Percentiles rank a stretch among this genome's conserved stretches.
Evolutionary conservation across 177 flowering plant species (phyloP).

Genomic region (Vitis hybrid): DNA sequence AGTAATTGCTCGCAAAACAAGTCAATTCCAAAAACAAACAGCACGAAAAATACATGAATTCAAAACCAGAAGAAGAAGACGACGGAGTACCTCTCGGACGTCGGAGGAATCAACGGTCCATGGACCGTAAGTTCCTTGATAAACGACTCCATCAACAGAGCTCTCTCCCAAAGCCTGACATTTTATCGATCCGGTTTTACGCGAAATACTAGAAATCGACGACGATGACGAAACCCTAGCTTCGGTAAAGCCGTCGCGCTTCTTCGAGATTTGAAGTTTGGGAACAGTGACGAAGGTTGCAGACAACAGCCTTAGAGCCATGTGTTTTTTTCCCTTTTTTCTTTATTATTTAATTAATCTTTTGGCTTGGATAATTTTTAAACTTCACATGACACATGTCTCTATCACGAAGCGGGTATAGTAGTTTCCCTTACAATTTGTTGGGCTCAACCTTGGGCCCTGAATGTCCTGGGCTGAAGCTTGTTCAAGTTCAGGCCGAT

Average conservation of each 20-base stretch:
- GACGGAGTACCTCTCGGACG: constrained; percentile 64
- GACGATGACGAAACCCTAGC: neutral
- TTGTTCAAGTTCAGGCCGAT: too few species aligned
- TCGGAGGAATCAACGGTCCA: constrained; percentile 85
- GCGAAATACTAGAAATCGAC: neutral
- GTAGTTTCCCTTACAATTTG: too few species aligned
- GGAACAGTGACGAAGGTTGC: neutral
- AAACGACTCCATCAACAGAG: constrained; percentile 41
- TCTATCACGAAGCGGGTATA: neutral
- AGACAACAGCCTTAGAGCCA: neutral
- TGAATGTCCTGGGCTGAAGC: too few species aligned
- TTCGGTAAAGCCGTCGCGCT: neutral
- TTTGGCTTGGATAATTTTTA: neutral
- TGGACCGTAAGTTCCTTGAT: constrained; percentile 82
- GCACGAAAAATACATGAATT: neutral
- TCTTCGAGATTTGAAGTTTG: neutral
- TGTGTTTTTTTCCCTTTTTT: neutral
- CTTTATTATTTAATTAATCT: too few species aligned
- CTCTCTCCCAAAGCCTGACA: constrained; percentile 53
- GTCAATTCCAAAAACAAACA: neutral
- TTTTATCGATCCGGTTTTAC: constrained; percentile 15
- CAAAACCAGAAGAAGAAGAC: neutral
- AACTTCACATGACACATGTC: neutral
- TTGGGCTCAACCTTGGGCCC: too few species aligned
- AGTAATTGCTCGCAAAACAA: neutral